Evolutionary conservation across 345 rosid genomes (phyloP).

Genomic region (Capsella bursapastoris): DNA sequence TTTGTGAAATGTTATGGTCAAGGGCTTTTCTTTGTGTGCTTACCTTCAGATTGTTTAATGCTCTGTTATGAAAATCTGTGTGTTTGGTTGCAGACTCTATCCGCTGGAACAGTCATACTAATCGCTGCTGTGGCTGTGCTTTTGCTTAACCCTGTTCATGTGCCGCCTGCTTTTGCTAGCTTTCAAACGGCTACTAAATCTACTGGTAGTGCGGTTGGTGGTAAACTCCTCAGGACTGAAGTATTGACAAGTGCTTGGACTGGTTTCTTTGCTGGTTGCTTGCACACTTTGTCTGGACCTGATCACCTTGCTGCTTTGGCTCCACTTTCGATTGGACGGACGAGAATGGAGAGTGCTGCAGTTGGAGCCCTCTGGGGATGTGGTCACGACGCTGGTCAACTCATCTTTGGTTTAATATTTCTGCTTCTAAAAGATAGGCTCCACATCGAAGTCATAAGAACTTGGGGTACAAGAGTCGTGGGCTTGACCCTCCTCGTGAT

Average conservation of each 20-base stretch:
- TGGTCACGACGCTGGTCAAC: slow-evolving; percentile 97
- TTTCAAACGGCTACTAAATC: slow-evolving; percentile 64
- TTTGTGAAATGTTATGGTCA: background rate
- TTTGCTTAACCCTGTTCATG: slow-evolving; percentile 69
- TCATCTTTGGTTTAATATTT: slow-evolving; percentile 79
- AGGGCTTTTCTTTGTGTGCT: background rate
- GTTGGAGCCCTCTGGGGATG: slow-evolving; percentile 99
- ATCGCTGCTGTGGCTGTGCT: slow-evolving; percentile 61
- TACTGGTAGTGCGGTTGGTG: slow-evolving; percentile 59
- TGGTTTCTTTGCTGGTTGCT: slow-evolving; percentile 94
- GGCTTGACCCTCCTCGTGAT: slow-evolving; percentile 80
- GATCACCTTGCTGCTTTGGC: slow-evolving; percentile 98
- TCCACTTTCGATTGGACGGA: slow-evolving; percentile 90
- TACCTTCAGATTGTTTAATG: background rate
- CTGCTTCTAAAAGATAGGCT: slow-evolving; percentile 82
- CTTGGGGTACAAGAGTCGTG: slow-evolving; percentile 96
- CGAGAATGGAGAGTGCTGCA: slow-evolving; percentile 84
- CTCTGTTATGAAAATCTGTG: slow-evolving; percentile 7
- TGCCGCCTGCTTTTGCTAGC: slow-evolving; percentile 78
- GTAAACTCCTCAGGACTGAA: slow-evolving; percentile 59
- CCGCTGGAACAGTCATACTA: slow-evolving; percentile 50
- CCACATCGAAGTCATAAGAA: slow-evolving; percentile 77
- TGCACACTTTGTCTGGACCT: slow-evolving; percentile 94
- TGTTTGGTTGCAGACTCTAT: slow-evolving; percentile 51
- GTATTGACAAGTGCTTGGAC: slow-evolving; percentile 85